Conservation (phyloP, 805 yeast genomes). For the Kuraishia hungarica region DNA sequence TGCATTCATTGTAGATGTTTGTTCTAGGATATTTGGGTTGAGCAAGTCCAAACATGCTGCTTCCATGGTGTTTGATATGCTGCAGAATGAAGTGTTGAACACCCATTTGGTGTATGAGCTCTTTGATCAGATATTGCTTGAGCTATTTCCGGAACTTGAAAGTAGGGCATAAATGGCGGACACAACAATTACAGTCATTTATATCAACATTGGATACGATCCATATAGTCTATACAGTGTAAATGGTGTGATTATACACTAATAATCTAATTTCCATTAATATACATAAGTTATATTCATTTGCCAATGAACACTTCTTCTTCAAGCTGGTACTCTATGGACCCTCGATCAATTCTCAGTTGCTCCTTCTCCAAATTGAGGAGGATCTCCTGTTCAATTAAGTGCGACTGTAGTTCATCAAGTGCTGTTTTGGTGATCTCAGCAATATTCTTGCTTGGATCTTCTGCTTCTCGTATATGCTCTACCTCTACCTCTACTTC, state of each 20-base stretch:
- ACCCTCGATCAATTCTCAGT: conserved; percentile 3
- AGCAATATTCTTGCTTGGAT: neutral
- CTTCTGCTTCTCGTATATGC: neutral
- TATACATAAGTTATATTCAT: neutral
- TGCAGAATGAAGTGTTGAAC: conserved; percentile 69
- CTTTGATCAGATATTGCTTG: conserved; percentile 47
- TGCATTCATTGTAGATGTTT: conserved; percentile 50
- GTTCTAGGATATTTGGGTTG: conserved; percentile 68
- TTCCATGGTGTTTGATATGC: conserved; percentile 46
- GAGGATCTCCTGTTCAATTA: neutral
- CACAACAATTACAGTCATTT: too few species aligned
- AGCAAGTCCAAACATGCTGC: conserved; percentile 59
- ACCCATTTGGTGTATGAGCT: conserved; percentile 52
- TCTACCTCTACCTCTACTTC: too few species aligned
- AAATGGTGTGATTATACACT: too few species aligned
- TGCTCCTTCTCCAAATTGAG: conserved; percentile 5
- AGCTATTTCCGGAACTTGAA: conserved; percentile 29
- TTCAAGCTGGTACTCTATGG: neutral
- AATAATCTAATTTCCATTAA: too few species aligned
- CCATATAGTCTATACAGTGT: neutral
- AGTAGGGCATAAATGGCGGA: neutral
- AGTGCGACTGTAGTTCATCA: neutral
- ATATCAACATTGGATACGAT: too few species aligned
- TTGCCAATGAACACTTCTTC: neutral
- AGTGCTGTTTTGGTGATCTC: neutral